Evolutionary conservation across 805 yeast genomes (phyloP), one percentile per base, ranked within the genome.

Genomic region (Blastobotrys americana): DNA sequence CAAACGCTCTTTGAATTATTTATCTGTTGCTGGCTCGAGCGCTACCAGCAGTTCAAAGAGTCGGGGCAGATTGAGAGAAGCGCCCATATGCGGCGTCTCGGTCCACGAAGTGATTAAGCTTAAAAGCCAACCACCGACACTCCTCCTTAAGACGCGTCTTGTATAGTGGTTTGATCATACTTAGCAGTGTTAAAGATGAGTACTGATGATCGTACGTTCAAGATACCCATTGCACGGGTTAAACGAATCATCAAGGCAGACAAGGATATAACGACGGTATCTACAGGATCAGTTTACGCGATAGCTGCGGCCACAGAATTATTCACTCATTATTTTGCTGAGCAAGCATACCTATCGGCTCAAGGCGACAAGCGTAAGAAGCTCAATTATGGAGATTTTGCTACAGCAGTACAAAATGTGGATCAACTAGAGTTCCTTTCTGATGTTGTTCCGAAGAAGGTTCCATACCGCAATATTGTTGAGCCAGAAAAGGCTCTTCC

Each of bases 221-320:
- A 25, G 13, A 25, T 84, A 20, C 95, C 93, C 4, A 64, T 83
- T 34, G 69, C 85, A 2, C 76, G 84, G 51, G 77, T 84, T 52
- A 82, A 82, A 56, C 73, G 80, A 53, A 80, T 84, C 43, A 73
- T 84, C 59, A 83, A 82, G 55, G 72, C 81, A 58, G 94, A 84
- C 58, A 85, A 87, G 13, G 88, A 80, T 33, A 82, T 81, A 52
- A 63, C 71, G 4, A 74, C 80, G 1, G 78, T 85, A 1, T 77
- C 87, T 2, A 81, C 76, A 45, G 69, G 79, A 22, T 86, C 90
- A 0, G 84, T 81, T n/a, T 80, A 77, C 58, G 74, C 86, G 13
- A 69, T 84, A 4, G 86, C 85, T 2, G 71, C 82, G n/a, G 88
- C 93, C 5, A 78, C 90, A 0, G 93, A 84, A 55, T 63, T 82